These are phyloP conservation scores for Medicago ruthenica DNA, from an alignment of 306 rosid genomes.

Conservation along the genomic window DNA sequence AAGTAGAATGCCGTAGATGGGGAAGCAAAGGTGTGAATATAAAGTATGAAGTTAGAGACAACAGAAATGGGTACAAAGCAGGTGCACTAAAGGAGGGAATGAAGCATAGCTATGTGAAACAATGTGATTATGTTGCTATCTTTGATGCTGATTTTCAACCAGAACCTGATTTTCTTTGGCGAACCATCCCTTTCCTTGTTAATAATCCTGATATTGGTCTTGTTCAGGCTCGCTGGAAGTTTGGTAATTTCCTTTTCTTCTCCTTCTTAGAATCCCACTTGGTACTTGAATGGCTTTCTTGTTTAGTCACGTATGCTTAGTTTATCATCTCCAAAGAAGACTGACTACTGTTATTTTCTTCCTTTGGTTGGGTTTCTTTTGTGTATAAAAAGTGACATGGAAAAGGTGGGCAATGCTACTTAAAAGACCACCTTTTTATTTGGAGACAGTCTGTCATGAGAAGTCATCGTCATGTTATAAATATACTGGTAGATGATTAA, in stretches of 20 bases:
- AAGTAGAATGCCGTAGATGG: slow-evolving; percentile 83
- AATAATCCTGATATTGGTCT: slow-evolving; percentile 74
- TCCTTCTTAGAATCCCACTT: neutral
- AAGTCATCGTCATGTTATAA: neutral
- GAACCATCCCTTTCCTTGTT: slow-evolving; percentile 73
- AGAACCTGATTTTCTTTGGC: slow-evolving; percentile 73
- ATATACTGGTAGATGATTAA: neutral
- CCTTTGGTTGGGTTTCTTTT: neutral
- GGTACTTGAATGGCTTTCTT: neutral
- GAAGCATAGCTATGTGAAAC: slow-evolving; percentile 69
- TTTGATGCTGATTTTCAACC: slow-evolving; percentile 97
- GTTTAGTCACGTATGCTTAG: too few species aligned
- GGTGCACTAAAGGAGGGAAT: slow-evolving; percentile 90
- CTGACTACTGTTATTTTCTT: neutral
- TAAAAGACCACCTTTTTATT: too few species aligned
- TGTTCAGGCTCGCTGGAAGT: slow-evolving; percentile 88
- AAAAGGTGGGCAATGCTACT: too few species aligned
- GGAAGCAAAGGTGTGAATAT: slow-evolving; percentile 77
- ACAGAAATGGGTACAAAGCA: slow-evolving; percentile 85
- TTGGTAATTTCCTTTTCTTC: slow-evolving; percentile 52
- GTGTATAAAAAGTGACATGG: neutral
- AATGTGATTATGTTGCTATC: slow-evolving; percentile 78
- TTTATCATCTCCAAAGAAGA: too few species aligned
- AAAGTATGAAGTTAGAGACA: slow-evolving; percentile 81
- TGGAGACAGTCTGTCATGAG: neutral